Evolutionary conservation across 768 basidiomycete genomes (phyloP).

Genomic region (Trametes punicea): DNA sequence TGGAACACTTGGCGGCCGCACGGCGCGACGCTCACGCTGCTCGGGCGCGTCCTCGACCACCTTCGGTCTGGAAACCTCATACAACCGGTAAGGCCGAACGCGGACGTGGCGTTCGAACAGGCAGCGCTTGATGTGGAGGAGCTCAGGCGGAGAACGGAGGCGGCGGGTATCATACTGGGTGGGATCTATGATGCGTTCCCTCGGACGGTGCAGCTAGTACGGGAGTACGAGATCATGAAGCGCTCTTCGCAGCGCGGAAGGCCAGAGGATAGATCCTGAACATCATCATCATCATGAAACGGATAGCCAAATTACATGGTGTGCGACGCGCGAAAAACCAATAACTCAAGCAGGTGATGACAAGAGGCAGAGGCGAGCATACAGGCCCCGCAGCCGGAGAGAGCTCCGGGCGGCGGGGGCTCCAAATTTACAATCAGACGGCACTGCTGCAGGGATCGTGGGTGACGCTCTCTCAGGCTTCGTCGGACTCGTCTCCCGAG

Average conservation of each 20-base stretch:
- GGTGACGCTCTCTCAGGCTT: conserved; percentile 27
- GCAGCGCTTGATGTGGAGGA: conserved; percentile 27
- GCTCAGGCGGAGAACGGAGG: conserved; percentile 23
- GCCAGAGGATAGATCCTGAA: conserved; percentile 13
- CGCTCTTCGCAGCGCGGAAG: conserved; percentile 5
- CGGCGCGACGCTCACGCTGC: conserved; percentile 41
- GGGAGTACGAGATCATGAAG: conserved; percentile 24
- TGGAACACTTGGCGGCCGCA: conserved; percentile 72
- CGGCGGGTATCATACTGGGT: conserved; percentile 41
- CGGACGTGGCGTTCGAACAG: conserved; percentile 19
- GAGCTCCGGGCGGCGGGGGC: background rate
- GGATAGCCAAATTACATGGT: conserved; percentile 18
- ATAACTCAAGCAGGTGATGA: conserved; percentile 16
- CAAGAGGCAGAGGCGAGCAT: conserved; percentile 6
- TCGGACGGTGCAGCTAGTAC: conserved; percentile 33
- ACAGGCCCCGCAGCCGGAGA: background rate
- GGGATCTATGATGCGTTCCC: conserved; percentile 53
- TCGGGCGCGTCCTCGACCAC: conserved; percentile 45
- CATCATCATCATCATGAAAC: background rate
- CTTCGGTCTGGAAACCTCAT: conserved; percentile 51
- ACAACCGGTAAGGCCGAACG: conserved; percentile 36
- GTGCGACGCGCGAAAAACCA: conserved; percentile 7
- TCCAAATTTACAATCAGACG: conserved; percentile 19
- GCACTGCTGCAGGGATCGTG: conserved; percentile 1
- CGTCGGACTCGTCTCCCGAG: conserved; percentile 71